phyloP scores from a whole-genome alignment of 495 filamentous ascomycete genomes.

The Cryomyces minteri region DNA sequence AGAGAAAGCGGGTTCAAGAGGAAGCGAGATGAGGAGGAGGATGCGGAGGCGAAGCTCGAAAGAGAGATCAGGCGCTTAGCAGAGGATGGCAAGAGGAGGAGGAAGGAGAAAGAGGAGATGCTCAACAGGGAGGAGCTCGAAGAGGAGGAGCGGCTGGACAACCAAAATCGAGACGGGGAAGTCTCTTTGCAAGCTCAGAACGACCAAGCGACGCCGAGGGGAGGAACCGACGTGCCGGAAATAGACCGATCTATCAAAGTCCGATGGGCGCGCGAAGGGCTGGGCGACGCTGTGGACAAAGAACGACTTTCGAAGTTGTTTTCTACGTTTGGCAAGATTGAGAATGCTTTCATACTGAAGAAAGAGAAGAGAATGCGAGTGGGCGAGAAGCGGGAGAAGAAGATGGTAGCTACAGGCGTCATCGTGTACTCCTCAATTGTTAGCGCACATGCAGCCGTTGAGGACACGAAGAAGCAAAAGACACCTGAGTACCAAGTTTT shows the following conservation, averaged over 20 bases:
- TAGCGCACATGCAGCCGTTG: conserved; percentile 38
- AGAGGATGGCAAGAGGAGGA: conserved; percentile 35
- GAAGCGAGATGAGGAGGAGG: conserved; percentile 27
- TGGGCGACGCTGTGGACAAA: conserved; percentile 24
- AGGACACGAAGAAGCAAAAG: conserved; percentile 30
- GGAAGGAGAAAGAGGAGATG: conserved; percentile 19
- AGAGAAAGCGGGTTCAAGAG: conserved; percentile 37
- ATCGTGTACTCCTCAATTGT: conserved; percentile 40
- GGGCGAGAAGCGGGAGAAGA: conserved; percentile 33
- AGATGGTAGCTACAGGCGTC: conserved; percentile 32
- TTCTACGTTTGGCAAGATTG: conserved; percentile 34
- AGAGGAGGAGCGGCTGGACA: background rate
- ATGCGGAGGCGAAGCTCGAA: conserved; percentile 37
- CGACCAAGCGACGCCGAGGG: conserved; percentile 25
- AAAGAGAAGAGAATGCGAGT: conserved; percentile 35
- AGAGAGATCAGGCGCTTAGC: conserved; percentile 42
- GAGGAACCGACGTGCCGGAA: conserved; percentile 30
- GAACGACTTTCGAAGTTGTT: conserved; percentile 28
- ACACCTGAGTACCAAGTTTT: conserved; percentile 26
- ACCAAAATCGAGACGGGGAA: background rate
- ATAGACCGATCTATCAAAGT: conserved; percentile 41
- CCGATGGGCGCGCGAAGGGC: conserved; percentile 34
- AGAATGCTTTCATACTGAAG: conserved; percentile 29
- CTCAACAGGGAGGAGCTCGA: conserved; percentile 9
- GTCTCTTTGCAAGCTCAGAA: conserved; percentile 15